These are phyloP conservation scores for Suillus tomentosus DNA, from an alignment of 768 basidiomycete species.

Conservation along the genomic window DNA sequence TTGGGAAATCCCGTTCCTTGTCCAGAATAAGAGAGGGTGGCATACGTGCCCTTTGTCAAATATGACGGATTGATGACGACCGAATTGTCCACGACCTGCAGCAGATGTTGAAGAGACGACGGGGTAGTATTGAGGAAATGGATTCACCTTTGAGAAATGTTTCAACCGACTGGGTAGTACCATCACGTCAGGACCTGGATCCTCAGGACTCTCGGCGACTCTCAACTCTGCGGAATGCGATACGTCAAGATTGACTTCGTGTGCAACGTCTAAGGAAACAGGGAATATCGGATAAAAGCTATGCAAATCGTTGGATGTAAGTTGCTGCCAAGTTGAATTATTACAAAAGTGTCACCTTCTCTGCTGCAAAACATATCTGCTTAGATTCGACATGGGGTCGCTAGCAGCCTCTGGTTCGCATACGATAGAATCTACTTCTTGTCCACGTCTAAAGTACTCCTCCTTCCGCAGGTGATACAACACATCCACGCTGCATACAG, in stretches of 20 bases:
- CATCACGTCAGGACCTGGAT: conserved; percentile 76
- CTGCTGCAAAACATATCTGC: conserved; percentile 83
- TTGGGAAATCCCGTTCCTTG: conserved; percentile 26
- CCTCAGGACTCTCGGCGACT: conserved; percentile 35
- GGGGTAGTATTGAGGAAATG: background rate
- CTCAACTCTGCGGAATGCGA: conserved; percentile 64
- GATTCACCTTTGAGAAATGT: conserved; percentile 82
- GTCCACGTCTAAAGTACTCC: conserved; percentile 69
- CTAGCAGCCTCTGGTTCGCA: conserved; percentile 45
- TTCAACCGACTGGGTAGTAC: conserved; percentile 87
- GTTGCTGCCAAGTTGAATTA: background rate
- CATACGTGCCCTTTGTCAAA: conserved; percentile 62
- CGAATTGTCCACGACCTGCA: conserved; percentile 75
- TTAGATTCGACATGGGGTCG: conserved; percentile 81
- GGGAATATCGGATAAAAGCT: conserved; percentile 98
- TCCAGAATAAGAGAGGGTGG: conserved; percentile 40
- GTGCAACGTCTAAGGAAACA: conserved; percentile 66
- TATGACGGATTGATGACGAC: conserved; percentile 86
- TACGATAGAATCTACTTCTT: conserved; percentile 55
- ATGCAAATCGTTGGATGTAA: conserved; percentile 8
- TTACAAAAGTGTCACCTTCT: conserved; percentile 57
- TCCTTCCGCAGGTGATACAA: conserved; percentile 89
- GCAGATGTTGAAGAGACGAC: conserved; percentile 1
- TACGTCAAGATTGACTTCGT: conserved; percentile 89
- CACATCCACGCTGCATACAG: conserved; percentile 80